A percentile compares a stretch with the other conserved stretches of the same genome.
Evolutionary conservation across 805 yeast species (phyloP).

Genomic region (Citeromyces matritensis): DNA sequence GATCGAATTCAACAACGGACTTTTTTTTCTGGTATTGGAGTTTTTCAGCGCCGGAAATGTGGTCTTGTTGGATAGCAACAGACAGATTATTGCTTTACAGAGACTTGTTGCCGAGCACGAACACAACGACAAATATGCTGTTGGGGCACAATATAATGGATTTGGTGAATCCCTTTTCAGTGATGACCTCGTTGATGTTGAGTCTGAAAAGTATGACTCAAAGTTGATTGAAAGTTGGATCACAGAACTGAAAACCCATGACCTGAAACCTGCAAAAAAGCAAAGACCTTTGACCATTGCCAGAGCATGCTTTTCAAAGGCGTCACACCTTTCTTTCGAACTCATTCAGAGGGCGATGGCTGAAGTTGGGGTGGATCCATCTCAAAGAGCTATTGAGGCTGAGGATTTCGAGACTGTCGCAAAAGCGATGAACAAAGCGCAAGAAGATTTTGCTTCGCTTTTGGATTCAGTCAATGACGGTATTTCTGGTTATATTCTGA

Average conservation of each 20-base stretch:
- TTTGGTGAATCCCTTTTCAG: conserved; percentile 16
- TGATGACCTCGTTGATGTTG: conserved; percentile 3
- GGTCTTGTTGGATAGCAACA: conserved; percentile 53
- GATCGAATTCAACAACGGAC: conserved; percentile 72
- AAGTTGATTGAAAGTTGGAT: conserved; percentile 22
- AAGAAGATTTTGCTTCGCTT: conserved; percentile 22
- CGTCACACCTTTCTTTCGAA: conserved; percentile 68
- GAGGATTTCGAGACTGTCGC: conserved; percentile 19
- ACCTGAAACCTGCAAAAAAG: conserved; percentile 10
- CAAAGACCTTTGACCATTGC: conserved; percentile 45
- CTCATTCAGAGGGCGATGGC: conserved; percentile 46
- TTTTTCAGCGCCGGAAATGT: conserved; percentile 94
- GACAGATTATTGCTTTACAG: conserved; percentile 57
- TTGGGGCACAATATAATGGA: conserved; percentile 55
- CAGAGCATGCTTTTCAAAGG: conserved; percentile 50
- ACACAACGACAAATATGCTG: conserved; percentile 49
- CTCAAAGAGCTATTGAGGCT: conserved; percentile 12
- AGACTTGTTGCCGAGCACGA: conserved; percentile 67
- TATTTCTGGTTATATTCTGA: conserved; percentile 44
- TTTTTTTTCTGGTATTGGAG: conserved; percentile 66
- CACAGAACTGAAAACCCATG: neutral
- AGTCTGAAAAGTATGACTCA: conserved; percentile 5
- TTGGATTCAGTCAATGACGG: conserved; percentile 16
- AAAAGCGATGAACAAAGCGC: conserved; percentile 30
- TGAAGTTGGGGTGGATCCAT: conserved; percentile 29